Evolutionary conservation across 2,329 filamentous ascomycete species (phyloP), one percentile per base, ranked within the genome.

Genomic region (Verticillium zaregamsianum): DNA sequence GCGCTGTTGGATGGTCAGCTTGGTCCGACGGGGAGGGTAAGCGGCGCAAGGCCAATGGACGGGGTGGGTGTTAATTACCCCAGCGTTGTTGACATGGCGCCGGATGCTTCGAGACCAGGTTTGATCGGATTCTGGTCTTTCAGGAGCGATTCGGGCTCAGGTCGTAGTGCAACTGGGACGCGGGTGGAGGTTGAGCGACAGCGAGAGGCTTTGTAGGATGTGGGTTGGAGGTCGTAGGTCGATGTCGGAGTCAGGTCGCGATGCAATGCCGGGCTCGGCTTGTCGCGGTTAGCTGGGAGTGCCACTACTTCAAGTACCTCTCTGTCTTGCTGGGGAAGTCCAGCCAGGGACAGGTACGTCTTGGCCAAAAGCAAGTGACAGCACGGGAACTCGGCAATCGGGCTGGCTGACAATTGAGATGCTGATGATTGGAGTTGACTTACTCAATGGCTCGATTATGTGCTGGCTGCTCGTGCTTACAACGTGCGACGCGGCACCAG

Each of bases 1-100:
- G 93, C 92, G 68, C 93, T 87, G 69, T 31, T 63, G 25, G 39
- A 60, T n/a, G 37, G 59, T 65, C 59, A 65, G 63, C 57, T 49
- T 40, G 20, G 59, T 55, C n/a, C 49, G 23, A 52, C 28, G 57
- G 3, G 12, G 45, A 23, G 23, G 17, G n/a, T 9, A 8, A 23
- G n/a, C 45, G 45, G 45, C 45, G 45, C 45, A 52, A 25, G 23
- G 45, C 45, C 45, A 25, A 20, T 5, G 17, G 8, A 6, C 6
- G 20, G 20, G 45, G 12, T 12, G n/a, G 63, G 12, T 45, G 40
- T 55, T 31, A 69, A 72, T 63, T 74, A 79, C 78, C 78, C 78
- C 62, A 74, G 62, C 57, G 76, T 87, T 64, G 83, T 86, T 56
- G 84, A 77, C 84, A 86, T 86, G 52, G 58, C 65, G 60, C 55